These are phyloP conservation scores for Castanea crenata DNA, from an alignment of 306 rosid species.

Conservation along the genomic window DNA sequence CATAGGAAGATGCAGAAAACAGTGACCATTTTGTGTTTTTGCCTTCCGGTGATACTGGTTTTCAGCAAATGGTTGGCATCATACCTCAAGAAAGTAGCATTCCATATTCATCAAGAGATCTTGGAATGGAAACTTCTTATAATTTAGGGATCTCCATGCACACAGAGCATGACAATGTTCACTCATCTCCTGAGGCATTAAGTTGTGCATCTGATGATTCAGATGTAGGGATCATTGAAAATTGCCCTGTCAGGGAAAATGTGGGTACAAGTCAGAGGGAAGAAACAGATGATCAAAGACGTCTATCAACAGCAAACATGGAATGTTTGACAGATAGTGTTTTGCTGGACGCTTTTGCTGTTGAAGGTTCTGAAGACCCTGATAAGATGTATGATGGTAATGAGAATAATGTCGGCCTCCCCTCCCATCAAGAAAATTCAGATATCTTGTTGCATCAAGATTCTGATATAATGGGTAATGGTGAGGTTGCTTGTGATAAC, in stretches of 20 bases:
- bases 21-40: slow-evolving; percentile 59
- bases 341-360: slow-evolving; percentile 15
- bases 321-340: slow-evolving; percentile 18
- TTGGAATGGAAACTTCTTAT: slow-evolving; percentile 34
- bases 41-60: slow-evolving; percentile 43
- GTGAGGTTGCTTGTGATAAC: slow-evolving; percentile 17
- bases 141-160: slow-evolving; percentile 38
- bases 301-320: slow-evolving; percentile 2
- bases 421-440: slow-evolving; percentile 29
- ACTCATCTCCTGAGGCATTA: slow-evolving; percentile 35
- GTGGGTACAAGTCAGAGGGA: slow-evolving; percentile 37
- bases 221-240: slow-evolving; percentile 43
- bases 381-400: slow-evolving; percentile 19
- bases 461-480: slow-evolving; percentile 3
- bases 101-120: slow-evolving; percentile 42
- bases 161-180: slow-evolving; percentile 22
- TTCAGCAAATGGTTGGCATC: slow-evolving; percentile 52
- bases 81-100: slow-evolving; percentile 50
- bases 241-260: slow-evolving; percentile 33
- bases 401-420: slow-evolving; percentile 14
- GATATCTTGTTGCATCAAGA: slow-evolving; percentile 15
- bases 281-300: slow-evolving; percentile 18
- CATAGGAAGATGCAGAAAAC: slow-evolving; percentile 63
- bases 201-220: slow-evolving; percentile 36
- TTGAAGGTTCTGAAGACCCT: slow-evolving; percentile 29